Evolutionary conservation across 169 alveolate genomes (phyloP).

Genomic region (Cyclospora cayetanensis): DNA sequence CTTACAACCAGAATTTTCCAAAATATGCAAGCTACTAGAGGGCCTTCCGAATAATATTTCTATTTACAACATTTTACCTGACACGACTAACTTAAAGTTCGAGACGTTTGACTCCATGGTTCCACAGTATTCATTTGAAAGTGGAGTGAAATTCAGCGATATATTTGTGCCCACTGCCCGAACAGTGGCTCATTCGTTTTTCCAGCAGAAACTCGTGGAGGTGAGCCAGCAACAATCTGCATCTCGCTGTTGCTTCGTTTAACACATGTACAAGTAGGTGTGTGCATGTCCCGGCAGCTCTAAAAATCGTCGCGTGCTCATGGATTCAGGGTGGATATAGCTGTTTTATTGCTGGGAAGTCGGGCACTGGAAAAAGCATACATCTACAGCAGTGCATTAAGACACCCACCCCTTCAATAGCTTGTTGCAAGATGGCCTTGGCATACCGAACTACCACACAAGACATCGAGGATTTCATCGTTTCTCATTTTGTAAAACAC

Average conservation of each 20-base stretch:
- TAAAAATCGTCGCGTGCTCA: not conserved
- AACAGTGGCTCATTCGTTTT: constrained; percentile 86
- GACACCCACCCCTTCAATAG: constrained; percentile 73
- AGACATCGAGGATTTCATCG: constrained; percentile 89
- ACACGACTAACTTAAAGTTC: constrained; percentile 64
- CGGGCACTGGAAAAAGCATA: constrained; percentile 95
- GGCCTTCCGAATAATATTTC: not conserved
- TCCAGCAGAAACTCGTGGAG: constrained; percentile 82
- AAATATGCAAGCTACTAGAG: constrained; percentile 49
- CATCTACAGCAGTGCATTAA: constrained; percentile 87
- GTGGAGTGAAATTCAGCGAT: constrained; percentile 86
- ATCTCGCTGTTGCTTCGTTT: too few species aligned
- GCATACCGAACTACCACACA: constrained; percentile 91
- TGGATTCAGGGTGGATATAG: constrained; percentile 44
- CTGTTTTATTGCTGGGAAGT: constrained; percentile 89
- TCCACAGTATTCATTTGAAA: constrained; percentile 84
- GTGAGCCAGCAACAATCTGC: constrained; percentile 78
- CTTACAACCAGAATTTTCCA: constrained; percentile 30
- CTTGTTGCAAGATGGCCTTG: constrained; percentile 86
- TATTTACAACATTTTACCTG: constrained; percentile 27
- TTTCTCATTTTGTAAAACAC: constrained; percentile 85
- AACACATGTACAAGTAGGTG: too few species aligned
- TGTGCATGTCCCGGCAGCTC: too few species aligned
- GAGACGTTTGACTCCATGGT: constrained; percentile 85
- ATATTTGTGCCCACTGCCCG: constrained; percentile 92